Evolutionary conservation across 2,329 filamentous ascomycete species (phyloP), one percentile per base, ranked within the genome.

Genomic region (Amylocarpus encephaloides): DNA sequence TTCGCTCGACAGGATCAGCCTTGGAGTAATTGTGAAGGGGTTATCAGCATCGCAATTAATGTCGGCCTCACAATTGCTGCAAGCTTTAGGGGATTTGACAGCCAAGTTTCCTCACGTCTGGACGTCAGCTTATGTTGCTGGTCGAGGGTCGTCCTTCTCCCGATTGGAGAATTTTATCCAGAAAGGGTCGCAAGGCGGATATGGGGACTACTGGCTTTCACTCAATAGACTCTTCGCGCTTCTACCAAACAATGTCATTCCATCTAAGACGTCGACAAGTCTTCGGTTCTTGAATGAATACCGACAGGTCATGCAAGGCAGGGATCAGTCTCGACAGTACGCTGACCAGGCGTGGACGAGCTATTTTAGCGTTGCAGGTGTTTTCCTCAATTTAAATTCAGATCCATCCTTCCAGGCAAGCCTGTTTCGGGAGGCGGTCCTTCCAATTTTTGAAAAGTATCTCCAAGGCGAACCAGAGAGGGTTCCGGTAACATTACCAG

Each of bases 101-200:
- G 69, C 71, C 29, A 66, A 66, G 11, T 76, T 83, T 43, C 83
- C 88, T 1, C 75, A 81, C 13, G 73, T 91, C 9, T 98, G 93
- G 93, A 84, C 82, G 1, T 73, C 77, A 67, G 51, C 75, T 69
- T 53, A 79, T 3, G 70, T 66, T 12, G 71, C 66, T 12, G 71
- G 71, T n/a, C 78, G 80, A 56, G 79, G 76, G 50, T 69, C 77
- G 1, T 73, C 79, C 0, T 58, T 78, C 1, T 70, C 71, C 3
- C 70, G 84, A 18, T 68, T 98, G 3, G 77, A 79, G 44, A 73
- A 81, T 7, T 93, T 94, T 59, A 72, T 97, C 6, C 83, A 86
- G 54, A 87, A 83, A 60, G 92, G 93, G 2, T 95, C 92, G 0
- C 88, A 96, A 62, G 80, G 82, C n/a, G 85, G 86, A 2, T 73